A percentile compares a stretch with the other conserved stretches of the same genome.
phyloP scores from a whole-genome alignment of 1,284 basidiomycete genomes.

The Marasmius tenuissimus region DNA sequence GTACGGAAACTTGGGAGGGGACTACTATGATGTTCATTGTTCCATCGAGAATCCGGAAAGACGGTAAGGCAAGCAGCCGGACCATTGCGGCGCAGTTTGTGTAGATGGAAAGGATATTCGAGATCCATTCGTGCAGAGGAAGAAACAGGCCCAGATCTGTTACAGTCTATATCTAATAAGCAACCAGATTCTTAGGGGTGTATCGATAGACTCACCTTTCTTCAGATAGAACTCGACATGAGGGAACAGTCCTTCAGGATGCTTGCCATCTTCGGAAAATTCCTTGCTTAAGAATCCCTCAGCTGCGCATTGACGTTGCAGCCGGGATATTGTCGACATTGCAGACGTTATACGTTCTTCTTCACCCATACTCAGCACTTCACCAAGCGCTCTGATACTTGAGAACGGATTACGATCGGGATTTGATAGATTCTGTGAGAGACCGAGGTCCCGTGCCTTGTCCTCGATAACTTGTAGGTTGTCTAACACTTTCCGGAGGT shows the following conservation, averaged over 20 bases:
- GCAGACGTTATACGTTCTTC: background rate
- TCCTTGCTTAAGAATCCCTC: background rate
- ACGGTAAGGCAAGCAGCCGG: too few relatives aligned
- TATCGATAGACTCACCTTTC: background rate
- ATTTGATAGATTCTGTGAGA: background rate
- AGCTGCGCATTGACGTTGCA: background rate
- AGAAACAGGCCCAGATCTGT: background rate
- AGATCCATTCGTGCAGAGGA: background rate
- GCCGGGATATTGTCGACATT: background rate
- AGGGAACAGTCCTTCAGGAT: background rate
- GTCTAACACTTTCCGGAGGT: background rate
- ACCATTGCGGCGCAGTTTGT: background rate
- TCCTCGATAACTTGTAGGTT: background rate
- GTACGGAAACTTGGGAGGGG: too few relatives aligned
- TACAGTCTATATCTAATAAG: background rate
- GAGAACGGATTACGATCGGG: background rate
- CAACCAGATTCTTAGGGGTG: background rate
- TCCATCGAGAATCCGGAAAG: too few relatives aligned
- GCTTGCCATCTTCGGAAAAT: background rate
- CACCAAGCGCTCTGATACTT: background rate
- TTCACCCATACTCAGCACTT: background rate
- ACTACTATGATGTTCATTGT: too few relatives aligned
- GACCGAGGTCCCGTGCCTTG: background rate
- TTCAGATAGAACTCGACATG: background rate
- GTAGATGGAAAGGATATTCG: background rate